Evolutionary conservation across 805 yeast species (phyloP).

Genomic region (Yamadazyma ubonensis): DNA sequence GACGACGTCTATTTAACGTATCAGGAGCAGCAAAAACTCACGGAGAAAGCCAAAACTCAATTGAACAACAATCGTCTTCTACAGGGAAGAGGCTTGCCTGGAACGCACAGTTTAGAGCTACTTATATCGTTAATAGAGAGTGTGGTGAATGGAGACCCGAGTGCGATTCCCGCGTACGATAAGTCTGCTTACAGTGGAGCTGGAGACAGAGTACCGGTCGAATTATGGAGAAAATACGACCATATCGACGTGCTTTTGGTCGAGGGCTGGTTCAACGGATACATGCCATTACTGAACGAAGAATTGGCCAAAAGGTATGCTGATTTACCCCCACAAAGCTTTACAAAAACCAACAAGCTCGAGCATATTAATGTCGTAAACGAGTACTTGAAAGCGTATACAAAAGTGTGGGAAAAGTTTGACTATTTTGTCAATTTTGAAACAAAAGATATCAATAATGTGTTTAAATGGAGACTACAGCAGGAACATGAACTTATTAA

Average conservation of each 20-base stretch:
- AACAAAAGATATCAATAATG: slow-evolving; percentile 59
- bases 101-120: slow-evolving; percentile 77
- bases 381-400: slow-evolving; percentile 49
- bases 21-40: slow-evolving; percentile 53
- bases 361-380: slow-evolving; percentile 47
- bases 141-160: slow-evolving; percentile 23
- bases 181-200: slow-evolving; percentile 68
- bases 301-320: slow-evolving; percentile 15
- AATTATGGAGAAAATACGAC: slow-evolving; percentile 35
- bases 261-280: slow-evolving; percentile 97
- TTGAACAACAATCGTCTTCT: slow-evolving; percentile 51
- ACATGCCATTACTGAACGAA: slow-evolving; percentile 30
- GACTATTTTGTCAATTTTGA: slow-evolving; percentile 61
- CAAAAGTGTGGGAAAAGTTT: slow-evolving; percentile 55
- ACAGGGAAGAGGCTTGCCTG: slow-evolving; percentile 86
- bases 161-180: slow-evolving; percentile 67
- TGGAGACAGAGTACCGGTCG: slow-evolving; percentile 65
- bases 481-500: slow-evolving; percentile 65
- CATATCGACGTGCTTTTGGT: slow-evolving; percentile 67
- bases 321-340: slow-evolving; percentile 1
- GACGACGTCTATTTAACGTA: slow-evolving; percentile 84
- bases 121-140: slow-evolving; percentile 34
- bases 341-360: slow-evolving; percentile 19
- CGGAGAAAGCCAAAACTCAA: slow-evolving; percentile 22
- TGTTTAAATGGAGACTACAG: slow-evolving; percentile 76